phyloP scores from a whole-genome alignment of 2,329 filamentous ascomycete genomes.

The Aspergillus pseudoglaucus region DNA sequence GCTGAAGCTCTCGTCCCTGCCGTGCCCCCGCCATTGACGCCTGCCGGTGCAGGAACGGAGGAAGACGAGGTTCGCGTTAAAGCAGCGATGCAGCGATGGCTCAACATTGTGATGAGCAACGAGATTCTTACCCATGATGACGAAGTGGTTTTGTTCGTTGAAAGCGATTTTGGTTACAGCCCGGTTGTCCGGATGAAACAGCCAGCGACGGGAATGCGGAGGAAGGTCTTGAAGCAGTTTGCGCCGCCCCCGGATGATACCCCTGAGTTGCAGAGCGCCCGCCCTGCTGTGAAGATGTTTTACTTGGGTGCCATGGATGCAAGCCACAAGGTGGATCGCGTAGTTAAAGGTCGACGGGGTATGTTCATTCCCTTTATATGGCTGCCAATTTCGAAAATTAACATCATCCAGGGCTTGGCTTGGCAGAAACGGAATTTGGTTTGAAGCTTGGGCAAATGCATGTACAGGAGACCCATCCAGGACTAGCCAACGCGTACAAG shows the following conservation, averaged over 20 bases:
- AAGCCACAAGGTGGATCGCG: constrained; percentile 91
- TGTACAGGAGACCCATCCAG: constrained; percentile 82
- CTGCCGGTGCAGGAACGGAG: constrained; percentile 89
- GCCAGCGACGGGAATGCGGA: constrained; percentile 86
- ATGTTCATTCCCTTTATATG: constrained; percentile 23
- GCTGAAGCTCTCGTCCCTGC: constrained; percentile 91
- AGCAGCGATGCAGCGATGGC: constrained; percentile 82
- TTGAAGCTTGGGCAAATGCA: constrained; percentile 82
- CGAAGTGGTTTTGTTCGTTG: constrained; percentile 97
- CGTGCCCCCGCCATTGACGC: constrained; percentile 88
- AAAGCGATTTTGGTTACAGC: constrained; percentile 97
- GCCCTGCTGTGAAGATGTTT: constrained; percentile 89
- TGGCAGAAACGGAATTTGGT: constrained; percentile 88
- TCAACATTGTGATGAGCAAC: constrained; percentile 87
- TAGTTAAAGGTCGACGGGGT: constrained; percentile 91
- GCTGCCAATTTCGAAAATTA: constrained; percentile 2
- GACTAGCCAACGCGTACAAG: constrained; percentile 81
- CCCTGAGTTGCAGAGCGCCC: constrained; percentile 81
- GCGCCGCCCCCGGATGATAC: constrained; percentile 96
- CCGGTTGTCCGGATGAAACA: constrained; percentile 94
- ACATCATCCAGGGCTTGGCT: constrained; percentile 63
- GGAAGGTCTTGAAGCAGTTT: constrained; percentile 97
- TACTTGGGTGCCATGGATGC: constrained; percentile 94
- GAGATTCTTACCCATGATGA: constrained; percentile 92
- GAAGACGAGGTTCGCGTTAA: constrained; percentile 91